Evolutionary conservation across 2,329 filamentous ascomycete genomes (phyloP).

Genomic region (Cercospora canescens): DNA sequence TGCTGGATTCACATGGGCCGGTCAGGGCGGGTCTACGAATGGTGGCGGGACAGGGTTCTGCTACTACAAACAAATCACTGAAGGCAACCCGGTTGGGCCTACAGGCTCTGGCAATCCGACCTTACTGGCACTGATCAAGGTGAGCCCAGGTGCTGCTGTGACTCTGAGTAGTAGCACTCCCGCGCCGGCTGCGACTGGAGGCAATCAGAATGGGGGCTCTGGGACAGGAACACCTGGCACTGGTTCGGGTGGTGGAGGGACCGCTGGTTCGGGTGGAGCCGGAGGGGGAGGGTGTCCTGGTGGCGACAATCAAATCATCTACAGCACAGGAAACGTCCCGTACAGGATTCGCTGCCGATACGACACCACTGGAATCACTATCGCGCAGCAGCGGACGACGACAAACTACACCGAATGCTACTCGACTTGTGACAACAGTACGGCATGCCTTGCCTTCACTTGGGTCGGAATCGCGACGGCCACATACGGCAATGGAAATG

Average conservation of each 20-base stretch:
- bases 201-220: not conserved
- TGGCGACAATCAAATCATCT: not conserved
- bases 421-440: not conserved
- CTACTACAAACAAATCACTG: not conserved
- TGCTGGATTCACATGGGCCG: conserved; percentile 3
- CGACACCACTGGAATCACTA: not conserved
- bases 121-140: not conserved
- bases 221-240: not conserved
- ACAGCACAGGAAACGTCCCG: not conserved
- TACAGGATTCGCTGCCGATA: conserved; percentile 4
- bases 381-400: not conserved
- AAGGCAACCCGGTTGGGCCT: not conserved
- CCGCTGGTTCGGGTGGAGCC: not conserved
- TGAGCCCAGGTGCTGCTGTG: not conserved
- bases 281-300: not conserved
- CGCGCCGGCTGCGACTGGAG: not conserved
- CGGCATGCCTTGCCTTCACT: not conserved
- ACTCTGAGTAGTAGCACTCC: not conserved
- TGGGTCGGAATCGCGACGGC: not conserved
- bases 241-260: not conserved
- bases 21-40: not conserved
- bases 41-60: conserved; percentile 2
- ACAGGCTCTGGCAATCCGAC: not conserved
- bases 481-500: not conserved
- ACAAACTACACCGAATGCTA: not conserved